Conservation (phyloP, 2,329 filamentous ascomycete genomes). For the Epicoccum sorghinum region DNA sequence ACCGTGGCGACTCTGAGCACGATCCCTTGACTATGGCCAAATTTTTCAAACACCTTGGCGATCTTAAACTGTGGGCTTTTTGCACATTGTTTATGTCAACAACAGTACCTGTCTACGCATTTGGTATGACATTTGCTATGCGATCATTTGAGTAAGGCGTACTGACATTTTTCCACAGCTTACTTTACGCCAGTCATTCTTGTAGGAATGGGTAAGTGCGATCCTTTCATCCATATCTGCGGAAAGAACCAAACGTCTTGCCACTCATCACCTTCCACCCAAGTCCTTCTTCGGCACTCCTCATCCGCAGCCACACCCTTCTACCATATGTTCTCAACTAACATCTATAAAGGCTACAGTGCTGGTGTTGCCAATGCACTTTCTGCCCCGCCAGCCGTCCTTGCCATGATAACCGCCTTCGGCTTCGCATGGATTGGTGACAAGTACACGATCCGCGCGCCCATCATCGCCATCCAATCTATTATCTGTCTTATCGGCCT, state of each 20-base stretch:
- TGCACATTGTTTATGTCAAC: constrained; percentile 32
- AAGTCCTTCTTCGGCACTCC: too few species aligned
- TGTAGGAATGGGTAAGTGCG: constrained; percentile 14
- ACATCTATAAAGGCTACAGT: constrained; percentile 13
- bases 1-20: constrained; percentile 31
- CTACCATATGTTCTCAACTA: too few species aligned
- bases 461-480: constrained; percentile 29
- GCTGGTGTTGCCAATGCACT: constrained; percentile 25
- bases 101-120: constrained; percentile 33
- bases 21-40: constrained; percentile 29
- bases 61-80: constrained; percentile 33
- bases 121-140: not conserved
- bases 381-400: constrained; percentile 32
- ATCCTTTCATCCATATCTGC: too few species aligned
- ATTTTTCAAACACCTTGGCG: constrained; percentile 25
- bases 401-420: constrained; percentile 32
- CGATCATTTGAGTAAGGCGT: too few species aligned
- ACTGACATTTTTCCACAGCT: not conserved
- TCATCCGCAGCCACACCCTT: too few species aligned
- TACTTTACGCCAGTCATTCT: constrained; percentile 40
- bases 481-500: constrained; percentile 30
- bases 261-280: too few species aligned
- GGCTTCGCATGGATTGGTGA: constrained; percentile 32
- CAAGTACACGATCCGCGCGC: constrained; percentile 32
- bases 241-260: too few species aligned